Conservation (phyloP, 805 yeast species). For the Metschnikowia baotianmanensis region DNA sequence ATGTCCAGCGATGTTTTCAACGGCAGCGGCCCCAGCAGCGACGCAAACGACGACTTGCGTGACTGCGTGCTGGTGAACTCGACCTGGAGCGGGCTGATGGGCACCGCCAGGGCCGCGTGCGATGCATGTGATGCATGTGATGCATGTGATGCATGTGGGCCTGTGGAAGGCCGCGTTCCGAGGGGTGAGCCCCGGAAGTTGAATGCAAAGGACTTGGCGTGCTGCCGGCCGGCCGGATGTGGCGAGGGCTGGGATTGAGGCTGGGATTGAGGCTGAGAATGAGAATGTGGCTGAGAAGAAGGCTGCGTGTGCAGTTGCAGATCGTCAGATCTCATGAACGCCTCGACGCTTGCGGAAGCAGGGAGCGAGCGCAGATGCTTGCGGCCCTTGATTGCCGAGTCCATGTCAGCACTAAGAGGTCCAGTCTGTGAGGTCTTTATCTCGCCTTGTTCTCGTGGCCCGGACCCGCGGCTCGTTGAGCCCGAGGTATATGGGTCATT, state of each 20-base stretch:
- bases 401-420: background rate
- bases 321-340: background rate
- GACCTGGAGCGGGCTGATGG: slow-evolving; percentile 17
- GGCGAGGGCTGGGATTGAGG: too few species aligned
- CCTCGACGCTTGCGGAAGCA: slow-evolving; percentile 1
- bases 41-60: slow-evolving; percentile 37
- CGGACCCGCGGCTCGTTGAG: background rate
- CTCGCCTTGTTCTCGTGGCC: background rate
- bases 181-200: slow-evolving; percentile 11
- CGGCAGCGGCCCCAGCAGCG: slow-evolving; percentile 29
- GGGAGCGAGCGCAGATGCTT: slow-evolving; percentile 19
- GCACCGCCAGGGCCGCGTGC: slow-evolving; percentile 13
- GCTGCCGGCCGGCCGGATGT: slow-evolving; percentile 11
- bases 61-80: slow-evolving; percentile 31
- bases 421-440: background rate
- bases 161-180: slow-evolving; percentile 11
- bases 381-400: slow-evolving; percentile 5
- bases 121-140: too few species aligned
- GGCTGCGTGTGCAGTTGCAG: too few species aligned
- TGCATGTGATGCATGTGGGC: too few species aligned
- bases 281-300: too few species aligned
- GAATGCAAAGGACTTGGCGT: slow-evolving; percentile 13
- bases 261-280: too few species aligned
- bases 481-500: background rate
- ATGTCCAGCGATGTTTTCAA: background rate